Evolutionary conservation across 2,329 filamentous ascomycete species (phyloP), one percentile per base, ranked within the genome.

Genomic region (Aspergillus pseudoterreus): DNA sequence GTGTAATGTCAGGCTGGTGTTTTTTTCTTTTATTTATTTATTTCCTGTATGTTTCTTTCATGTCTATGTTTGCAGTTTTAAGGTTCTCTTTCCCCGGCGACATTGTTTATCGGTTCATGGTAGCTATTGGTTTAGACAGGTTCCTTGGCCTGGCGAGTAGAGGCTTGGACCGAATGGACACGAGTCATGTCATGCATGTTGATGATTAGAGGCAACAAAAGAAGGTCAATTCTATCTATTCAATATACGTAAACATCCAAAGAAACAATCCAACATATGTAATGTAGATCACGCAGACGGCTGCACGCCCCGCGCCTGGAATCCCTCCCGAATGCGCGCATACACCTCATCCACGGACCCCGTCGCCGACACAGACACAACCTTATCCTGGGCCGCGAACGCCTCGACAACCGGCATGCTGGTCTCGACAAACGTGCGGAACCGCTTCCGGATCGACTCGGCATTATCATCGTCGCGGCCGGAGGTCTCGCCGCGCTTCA

Each of bases 351-450:
- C 84, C 2, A 89, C 85, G 6, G 74, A 64, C 41, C 82, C 80
- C 22, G 84, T 86, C 27, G 92, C 90, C 62, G 86, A 79, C 42
- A 97, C 81, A 75, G 85, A 88, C 69, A 95, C 82, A 14, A 97
- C 90, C 68, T 86, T 85, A 63, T 82, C 84, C 74, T 92, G 78
- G 63, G 79, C 78, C 66, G 87, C 85, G 71, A 88, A 97, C 69
- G 90, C 83, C 62, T 95, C 82, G 49, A 99, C 90, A 43, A 97
- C 94, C 22, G 94, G 94, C 92, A 97, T 96, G 75, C 90, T 96
- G 2, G 91, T 96, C 74, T 97, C 91, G 63, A 95, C 78, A 68
- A 97, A 99, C 4, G 87, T 92, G 68, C 84, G 85, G 81, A 99
- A 99, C 51, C 94, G 83, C 85, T 99, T 99, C 77, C 88, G 87